These are phyloP conservation scores for Boletus sp. DNA, from an alignment of 768 basidiomycete species.

Conservation along the genomic window DNA sequence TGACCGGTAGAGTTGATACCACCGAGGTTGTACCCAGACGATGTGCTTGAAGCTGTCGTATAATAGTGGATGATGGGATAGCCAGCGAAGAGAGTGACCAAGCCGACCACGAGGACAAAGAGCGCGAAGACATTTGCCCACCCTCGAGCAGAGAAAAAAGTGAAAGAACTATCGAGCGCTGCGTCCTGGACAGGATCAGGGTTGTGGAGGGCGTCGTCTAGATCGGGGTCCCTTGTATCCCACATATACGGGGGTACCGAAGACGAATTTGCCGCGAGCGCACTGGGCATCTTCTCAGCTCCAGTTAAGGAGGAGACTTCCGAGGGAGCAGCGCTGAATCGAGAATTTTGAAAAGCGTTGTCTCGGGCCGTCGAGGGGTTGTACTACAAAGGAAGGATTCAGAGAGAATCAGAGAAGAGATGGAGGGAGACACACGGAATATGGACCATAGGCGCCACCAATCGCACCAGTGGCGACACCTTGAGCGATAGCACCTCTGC, in stretches of 20 bases:
- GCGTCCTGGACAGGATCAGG: slow-evolving; percentile 74
- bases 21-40: slow-evolving; percentile 78
- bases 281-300: slow-evolving; percentile 34
- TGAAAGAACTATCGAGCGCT: slow-evolving; percentile 55
- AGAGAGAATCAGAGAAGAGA: not conserved
- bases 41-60: slow-evolving; percentile 25
- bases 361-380: slow-evolving; percentile 45
- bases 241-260: slow-evolving; percentile 71
- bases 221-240: slow-evolving; percentile 78
- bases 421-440: slow-evolving; percentile 55
- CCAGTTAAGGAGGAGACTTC: slow-evolving; percentile 40
- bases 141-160: slow-evolving; percentile 77
- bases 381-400: slow-evolving; percentile 40
- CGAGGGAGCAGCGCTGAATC: slow-evolving; percentile 56
- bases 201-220: slow-evolving; percentile 89
- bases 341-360: slow-evolving; percentile 45
- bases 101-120: slow-evolving; percentile 58
- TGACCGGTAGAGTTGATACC: slow-evolving; percentile 81
- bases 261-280: slow-evolving; percentile 43
- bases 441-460: slow-evolving; percentile 81
- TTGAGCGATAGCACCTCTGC: slow-evolving; percentile 59
- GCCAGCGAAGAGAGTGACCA: slow-evolving; percentile 81
- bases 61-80: slow-evolving; percentile 77
- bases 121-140: slow-evolving; percentile 79
- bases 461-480: slow-evolving; percentile 80